Conservation (phyloP, 2,329 filamentous ascomycete genomes). For the Colletotrichum eremochloae region DNA sequence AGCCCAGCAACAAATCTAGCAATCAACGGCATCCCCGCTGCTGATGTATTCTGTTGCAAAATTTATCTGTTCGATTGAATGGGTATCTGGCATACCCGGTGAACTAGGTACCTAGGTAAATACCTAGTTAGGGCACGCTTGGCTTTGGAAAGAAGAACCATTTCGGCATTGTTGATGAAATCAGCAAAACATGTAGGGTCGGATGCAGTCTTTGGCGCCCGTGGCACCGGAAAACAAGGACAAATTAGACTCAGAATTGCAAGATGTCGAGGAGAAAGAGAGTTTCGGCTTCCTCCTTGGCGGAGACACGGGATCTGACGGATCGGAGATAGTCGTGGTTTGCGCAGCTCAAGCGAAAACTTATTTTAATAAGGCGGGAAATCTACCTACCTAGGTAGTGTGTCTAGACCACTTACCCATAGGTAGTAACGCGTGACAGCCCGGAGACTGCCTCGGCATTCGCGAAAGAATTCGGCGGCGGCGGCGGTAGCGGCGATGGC, state of each 20-base stretch:
- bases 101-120: background rate
- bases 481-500: background rate
- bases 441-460: background rate
- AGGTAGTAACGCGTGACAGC: conserved; percentile 2
- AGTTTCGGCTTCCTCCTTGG: background rate
- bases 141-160: background rate
- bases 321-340: conserved; percentile 10
- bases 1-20: background rate
- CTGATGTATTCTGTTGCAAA: background rate
- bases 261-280: background rate
- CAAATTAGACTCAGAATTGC: background rate
- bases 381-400: too few species aligned
- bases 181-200: background rate
- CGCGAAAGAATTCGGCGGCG: background rate
- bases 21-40: background rate
- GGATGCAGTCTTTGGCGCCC: background rate
- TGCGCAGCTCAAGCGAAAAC: conserved; percentile 1
- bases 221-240: background rate
- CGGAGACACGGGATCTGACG: conserved; percentile 17
- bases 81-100: background rate
- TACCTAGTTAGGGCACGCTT: background rate
- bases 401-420: too few species aligned
- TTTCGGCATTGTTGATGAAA: too few species aligned
- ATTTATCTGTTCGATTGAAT: background rate
- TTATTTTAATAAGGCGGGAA: background rate